Percentiles rank a stretch among this genome's conserved stretches.
Conservation (phyloP, 257 asterid species). For the Solanum medicagineum region DNA sequence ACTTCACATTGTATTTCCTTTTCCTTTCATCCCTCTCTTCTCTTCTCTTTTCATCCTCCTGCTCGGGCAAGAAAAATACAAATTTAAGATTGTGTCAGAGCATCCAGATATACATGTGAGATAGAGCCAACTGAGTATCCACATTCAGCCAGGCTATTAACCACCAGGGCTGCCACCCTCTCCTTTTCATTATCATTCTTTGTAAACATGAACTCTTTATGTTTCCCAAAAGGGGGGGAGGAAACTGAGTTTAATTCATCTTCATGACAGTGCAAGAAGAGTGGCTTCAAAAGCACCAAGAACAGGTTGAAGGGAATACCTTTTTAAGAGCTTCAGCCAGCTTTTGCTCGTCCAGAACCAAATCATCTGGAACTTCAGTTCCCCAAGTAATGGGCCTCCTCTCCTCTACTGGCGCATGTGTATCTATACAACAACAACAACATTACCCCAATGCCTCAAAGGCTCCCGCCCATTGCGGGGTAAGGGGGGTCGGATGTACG, state of each 20-base stretch:
- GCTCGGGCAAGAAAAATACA: neutral
- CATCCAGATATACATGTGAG: neutral
- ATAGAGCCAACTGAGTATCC: neutral
- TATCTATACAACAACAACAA: too few species aligned
- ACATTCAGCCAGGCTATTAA: neutral
- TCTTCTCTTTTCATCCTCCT: slow-evolving; percentile 80
- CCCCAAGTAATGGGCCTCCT: slow-evolving; percentile 86
- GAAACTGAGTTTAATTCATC: neutral
- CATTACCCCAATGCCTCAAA: too few species aligned
- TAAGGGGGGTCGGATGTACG: too few species aligned
- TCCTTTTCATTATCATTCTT: neutral
- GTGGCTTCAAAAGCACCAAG: neutral
- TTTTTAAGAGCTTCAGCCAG: slow-evolving; percentile 61
- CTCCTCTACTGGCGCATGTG: slow-evolving; percentile 44
- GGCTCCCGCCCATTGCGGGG: too few species aligned
- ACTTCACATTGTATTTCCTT: slow-evolving; percentile 79
- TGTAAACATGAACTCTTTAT: neutral
- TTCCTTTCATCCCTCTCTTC: slow-evolving; percentile 87
- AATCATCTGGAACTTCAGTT: slow-evolving; percentile 75
- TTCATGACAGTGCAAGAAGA: neutral
- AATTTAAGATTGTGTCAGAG: neutral
- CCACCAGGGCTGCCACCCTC: neutral
- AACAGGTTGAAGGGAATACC: slow-evolving; percentile 22
- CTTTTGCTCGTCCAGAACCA: slow-evolving; percentile 58
- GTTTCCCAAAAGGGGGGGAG: neutral